These are phyloP conservation scores for cucumber (Cucumis sativus) DNA, from an alignment of 306 rosid genomes.

Conservation along the genomic window DNA sequence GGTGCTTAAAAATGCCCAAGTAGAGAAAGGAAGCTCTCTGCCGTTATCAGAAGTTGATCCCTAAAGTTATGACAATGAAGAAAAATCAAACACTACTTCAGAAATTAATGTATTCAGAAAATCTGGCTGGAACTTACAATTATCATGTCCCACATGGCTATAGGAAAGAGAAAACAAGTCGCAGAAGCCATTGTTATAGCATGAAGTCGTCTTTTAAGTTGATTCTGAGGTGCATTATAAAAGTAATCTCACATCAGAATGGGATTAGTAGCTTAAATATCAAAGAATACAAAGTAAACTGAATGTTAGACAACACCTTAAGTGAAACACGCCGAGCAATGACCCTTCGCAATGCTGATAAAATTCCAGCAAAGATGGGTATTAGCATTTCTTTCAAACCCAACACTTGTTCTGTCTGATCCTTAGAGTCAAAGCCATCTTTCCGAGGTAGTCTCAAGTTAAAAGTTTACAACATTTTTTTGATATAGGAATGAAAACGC, in stretches of 20 bases:
- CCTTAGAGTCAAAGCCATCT: slow-evolving; percentile 49
- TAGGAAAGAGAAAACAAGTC: slow-evolving; percentile 91
- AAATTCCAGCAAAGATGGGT: slow-evolving; percentile 80
- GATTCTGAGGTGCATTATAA: slow-evolving; percentile 50
- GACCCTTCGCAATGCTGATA: slow-evolving; percentile 88
- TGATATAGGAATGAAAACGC: not conserved
- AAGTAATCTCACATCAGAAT: slow-evolving; percentile 13
- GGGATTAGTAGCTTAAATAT: slow-evolving; percentile 10
- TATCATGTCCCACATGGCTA: slow-evolving; percentile 93
- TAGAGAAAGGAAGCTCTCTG: slow-evolving; percentile 64
- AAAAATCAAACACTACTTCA: slow-evolving; percentile 7
- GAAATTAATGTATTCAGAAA: slow-evolving; percentile 5
- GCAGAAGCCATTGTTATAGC: slow-evolving; percentile 91
- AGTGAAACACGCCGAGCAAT: slow-evolving; percentile 88
- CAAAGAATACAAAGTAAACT: not conserved
- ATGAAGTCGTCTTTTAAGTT: slow-evolving; percentile 91
- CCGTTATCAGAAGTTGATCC: slow-evolving; percentile 69
- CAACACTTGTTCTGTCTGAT: slow-evolving; percentile 47
- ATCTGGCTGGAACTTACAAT: slow-evolving; percentile 44
- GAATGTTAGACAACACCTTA: slow-evolving; percentile 46
- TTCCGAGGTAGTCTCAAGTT: slow-evolving; percentile 61
- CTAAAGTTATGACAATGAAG: slow-evolving; percentile 17
- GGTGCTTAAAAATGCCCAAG: slow-evolving; percentile 90
- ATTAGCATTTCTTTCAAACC: slow-evolving; percentile 60
- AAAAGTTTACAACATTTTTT: slow-evolving; percentile 34